phyloP scores from a whole-genome alignment of 257 asterid genomes.

The Voacanga thouarsii region DNA sequence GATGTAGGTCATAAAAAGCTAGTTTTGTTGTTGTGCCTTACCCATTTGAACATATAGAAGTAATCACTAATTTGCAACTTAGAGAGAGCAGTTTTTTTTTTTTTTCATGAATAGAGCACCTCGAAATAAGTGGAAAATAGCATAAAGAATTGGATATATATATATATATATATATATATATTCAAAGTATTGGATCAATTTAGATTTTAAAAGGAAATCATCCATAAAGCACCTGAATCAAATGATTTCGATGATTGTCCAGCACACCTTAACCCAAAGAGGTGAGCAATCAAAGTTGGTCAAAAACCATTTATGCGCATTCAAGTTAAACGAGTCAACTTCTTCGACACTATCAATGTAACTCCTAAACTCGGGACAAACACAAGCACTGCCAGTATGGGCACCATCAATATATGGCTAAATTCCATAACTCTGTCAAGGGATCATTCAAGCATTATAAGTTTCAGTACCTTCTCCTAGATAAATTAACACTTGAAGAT shows the following conservation, averaged over 20 bases:
- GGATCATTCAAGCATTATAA: conserved; percentile 22
- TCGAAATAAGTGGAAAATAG: too few species aligned
- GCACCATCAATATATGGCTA: conserved; percentile 99
- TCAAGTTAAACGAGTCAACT: conserved; percentile 90
- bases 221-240: conserved; percentile 65
- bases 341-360: conserved; percentile 73
- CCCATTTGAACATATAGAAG: conserved; percentile 73
- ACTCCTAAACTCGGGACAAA: conserved; percentile 85
- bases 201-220: not conserved
- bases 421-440: conserved; percentile 57
- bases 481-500: not conserved
- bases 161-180: too few species aligned
- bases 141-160: too few species aligned
- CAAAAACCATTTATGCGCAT: conserved; percentile 92
- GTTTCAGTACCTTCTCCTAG: conserved; percentile 4
- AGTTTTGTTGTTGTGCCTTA: conserved; percentile 14
- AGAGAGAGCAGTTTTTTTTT: not conserved
- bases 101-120: not conserved
- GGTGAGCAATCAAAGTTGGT: conserved; percentile 97
- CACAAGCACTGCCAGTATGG: conserved; percentile 95
- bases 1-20: not conserved
- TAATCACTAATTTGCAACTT: not conserved
- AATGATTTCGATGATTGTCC: conserved; percentile 91
- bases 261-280: conserved; percentile 90
- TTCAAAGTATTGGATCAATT: not conserved